phyloP scores from a whole-genome alignment of 2,329 filamentous ascomycete species.

The Hymenoscyphus scutula region DNA sequence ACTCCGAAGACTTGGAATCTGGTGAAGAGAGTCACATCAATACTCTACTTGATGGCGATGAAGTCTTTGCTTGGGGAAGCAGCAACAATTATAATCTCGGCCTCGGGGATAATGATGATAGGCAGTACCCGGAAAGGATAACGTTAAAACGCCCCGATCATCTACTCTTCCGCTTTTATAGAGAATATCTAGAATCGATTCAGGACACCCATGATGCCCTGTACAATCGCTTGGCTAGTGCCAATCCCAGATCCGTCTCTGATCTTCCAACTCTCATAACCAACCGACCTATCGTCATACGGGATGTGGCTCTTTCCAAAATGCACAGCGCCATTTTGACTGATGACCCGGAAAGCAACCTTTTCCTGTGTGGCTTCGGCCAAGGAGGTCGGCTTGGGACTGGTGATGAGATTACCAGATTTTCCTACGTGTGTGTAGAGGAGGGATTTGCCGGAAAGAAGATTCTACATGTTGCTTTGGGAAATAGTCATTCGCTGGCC shows the following conservation, averaged over 20 bases:
- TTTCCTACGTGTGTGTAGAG: conserved; percentile 78
- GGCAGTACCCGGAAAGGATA: conserved; percentile 88
- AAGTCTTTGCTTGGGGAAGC: conserved; percentile 91
- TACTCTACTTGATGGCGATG: conserved; percentile 61
- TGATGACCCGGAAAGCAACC: conserved; percentile 79
- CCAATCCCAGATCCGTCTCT: conserved; percentile 33
- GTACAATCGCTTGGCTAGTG: conserved; percentile 10
- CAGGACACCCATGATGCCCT: conserved; percentile 24
- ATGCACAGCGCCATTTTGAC: conserved; percentile 88
- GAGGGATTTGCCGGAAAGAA: conserved; percentile 71
- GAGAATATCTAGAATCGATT: conserved; percentile 56
- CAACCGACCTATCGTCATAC: conserved; percentile 70
- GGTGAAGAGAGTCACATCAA: conserved; percentile 6
- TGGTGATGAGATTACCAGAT: conserved; percentile 86
- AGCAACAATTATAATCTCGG: conserved; percentile 94
- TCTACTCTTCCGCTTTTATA: conserved; percentile 70
- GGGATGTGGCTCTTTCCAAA: conserved; percentile 85
- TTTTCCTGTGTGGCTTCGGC: conserved; percentile 91
- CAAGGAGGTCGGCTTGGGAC: conserved; percentile 85
- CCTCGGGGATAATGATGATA: conserved; percentile 92
- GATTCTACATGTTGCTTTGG: conserved; percentile 75
- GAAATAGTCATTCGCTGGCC: conserved; percentile 87
- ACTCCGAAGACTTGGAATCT: conserved; percentile 19
- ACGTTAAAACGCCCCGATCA: conserved; percentile 72
- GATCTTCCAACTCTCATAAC: conserved; percentile 72